A percentile compares a stretch with the other conserved stretches of the same genome.
Conservation (phyloP, 768 basidiomycete genomes). For the Kwoniella dendrophila region DNA sequence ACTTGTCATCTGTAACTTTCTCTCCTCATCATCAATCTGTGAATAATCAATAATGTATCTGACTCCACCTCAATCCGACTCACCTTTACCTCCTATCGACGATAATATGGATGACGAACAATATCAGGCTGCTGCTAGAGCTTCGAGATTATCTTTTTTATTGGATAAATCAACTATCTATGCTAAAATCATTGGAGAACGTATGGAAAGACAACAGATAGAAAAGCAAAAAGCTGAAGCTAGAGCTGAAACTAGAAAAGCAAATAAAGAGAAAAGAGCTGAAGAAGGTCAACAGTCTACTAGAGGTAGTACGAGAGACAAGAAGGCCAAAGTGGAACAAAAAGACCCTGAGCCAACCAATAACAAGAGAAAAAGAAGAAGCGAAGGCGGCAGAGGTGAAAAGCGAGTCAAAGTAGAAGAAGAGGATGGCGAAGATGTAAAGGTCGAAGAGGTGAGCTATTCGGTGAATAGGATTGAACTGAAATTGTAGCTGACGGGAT, state of each 20-base stretch:
- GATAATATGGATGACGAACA: slow-evolving; percentile 4
- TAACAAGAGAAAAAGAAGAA: slow-evolving; percentile 33
- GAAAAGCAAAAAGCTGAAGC: slow-evolving; percentile 49
- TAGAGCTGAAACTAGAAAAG: slow-evolving; percentile 36
- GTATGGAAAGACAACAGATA: slow-evolving; percentile 65
- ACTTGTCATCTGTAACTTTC: not conserved
- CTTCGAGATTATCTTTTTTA: slow-evolving; percentile 58
- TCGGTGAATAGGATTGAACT: not conserved
- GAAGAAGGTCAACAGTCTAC: slow-evolving; percentile 7
- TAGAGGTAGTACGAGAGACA: slow-evolving; percentile 33
- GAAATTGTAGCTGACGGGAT: slow-evolving; percentile 10
- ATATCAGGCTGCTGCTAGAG: slow-evolving; percentile 39
- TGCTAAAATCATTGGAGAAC: slow-evolving; percentile 68
- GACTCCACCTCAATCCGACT: slow-evolving; percentile 8
- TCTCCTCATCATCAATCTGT: not conserved
- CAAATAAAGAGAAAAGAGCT: slow-evolving; percentile 50
- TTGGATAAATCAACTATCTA: slow-evolving; percentile 77
- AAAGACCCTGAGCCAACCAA: slow-evolving; percentile 9
- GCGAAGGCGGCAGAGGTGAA: slow-evolving; percentile 23
- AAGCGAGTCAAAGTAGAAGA: slow-evolving; percentile 47
- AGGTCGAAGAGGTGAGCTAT: not conserved
- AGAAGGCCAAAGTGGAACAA: slow-evolving; percentile 24
- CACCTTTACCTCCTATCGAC: slow-evolving; percentile 7
- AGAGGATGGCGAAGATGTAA: slow-evolving; percentile 3
- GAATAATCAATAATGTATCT: slow-evolving; percentile 11